A percentile compares a stretch with the other conserved stretches of the same genome.
Conservation (phyloP, 306 rosid species). For the Medicago lupulina region DNA sequence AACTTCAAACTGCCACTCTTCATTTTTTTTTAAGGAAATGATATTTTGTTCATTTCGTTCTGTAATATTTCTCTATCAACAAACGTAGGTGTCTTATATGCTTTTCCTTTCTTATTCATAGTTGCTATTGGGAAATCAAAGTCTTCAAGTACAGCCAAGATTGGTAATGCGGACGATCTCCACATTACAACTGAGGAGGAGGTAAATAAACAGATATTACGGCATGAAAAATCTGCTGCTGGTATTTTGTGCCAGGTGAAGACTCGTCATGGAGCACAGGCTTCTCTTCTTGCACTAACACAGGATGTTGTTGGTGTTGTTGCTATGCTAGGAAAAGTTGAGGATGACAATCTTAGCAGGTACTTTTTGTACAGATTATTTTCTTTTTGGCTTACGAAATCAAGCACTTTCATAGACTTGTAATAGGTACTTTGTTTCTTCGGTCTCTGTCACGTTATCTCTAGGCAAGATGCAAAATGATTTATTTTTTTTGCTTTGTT, state of each 20-base stretch:
- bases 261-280: conserved; percentile 58
- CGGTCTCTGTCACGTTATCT: conserved; percentile 5
- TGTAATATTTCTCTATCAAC: conserved; percentile 30
- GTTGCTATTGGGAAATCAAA: conserved; percentile 59
- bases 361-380: conserved; percentile 39
- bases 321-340: conserved; percentile 71
- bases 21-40: background rate
- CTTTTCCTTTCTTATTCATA: conserved; percentile 38
- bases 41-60: conserved; percentile 3
- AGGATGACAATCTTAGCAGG: conserved; percentile 78
- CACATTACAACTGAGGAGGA: conserved; percentile 57
- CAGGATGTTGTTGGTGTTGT: conserved; percentile 84
- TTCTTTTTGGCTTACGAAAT: conserved; percentile 29
- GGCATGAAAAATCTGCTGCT: conserved; percentile 74
- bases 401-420: conserved; percentile 27
- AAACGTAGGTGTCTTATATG: conserved; percentile 35
- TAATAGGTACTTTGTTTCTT: conserved; percentile 18
- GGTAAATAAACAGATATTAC: conserved; percentile 61
- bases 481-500: conserved; percentile 24
- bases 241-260: conserved; percentile 67
- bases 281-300: conserved; percentile 49
- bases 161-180: conserved; percentile 46
- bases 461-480: background rate
- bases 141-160: conserved; percentile 50
- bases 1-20: conserved; percentile 18